A percentile compares a stretch with the other conserved stretches of the same genome.
These are phyloP conservation scores for Gnomoniopsis smithogilvyi DNA, from an alignment of 2,329 filamentous ascomycete species.

Conservation along the genomic window DNA sequence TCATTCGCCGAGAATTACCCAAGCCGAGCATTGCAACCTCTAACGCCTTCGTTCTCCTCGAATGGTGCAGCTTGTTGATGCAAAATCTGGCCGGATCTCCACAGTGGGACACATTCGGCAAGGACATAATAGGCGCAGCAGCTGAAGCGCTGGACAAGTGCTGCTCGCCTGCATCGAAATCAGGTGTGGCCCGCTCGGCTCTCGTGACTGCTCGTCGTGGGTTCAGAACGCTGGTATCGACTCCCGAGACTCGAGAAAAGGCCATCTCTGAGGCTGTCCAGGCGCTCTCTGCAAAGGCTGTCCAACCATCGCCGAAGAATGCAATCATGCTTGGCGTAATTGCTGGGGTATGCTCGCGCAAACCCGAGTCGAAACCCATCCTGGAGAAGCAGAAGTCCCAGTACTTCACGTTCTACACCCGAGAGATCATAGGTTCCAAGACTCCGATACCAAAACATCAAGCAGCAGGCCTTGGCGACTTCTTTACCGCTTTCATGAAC, in stretches of 20 bases:
- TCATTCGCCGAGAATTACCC: conserved; percentile 67
- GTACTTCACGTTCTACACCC: conserved; percentile 78
- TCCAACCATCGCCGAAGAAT: conserved; percentile 64
- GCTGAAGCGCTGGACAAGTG: conserved; percentile 78
- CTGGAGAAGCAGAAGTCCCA: conserved; percentile 66
- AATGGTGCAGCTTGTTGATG: conserved; percentile 83
- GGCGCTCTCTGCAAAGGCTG: conserved; percentile 65
- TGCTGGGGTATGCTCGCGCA: conserved; percentile 78
- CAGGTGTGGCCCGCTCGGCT: conserved; percentile 68
- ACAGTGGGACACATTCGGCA: conserved; percentile 62
- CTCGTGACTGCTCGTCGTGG: conserved; percentile 76
- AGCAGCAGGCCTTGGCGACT: conserved; percentile 71
- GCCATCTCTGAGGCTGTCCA: conserved; percentile 61
- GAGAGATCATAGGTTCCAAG: conserved; percentile 81
- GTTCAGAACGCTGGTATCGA: conserved; percentile 69
- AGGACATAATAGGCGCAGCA: conserved; percentile 64
- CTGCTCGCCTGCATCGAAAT: conserved; percentile 60
- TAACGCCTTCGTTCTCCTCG: conserved; percentile 83
- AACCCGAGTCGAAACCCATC: conserved; percentile 58
- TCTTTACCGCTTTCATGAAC: conserved; percentile 74
- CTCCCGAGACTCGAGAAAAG: conserved; percentile 54
- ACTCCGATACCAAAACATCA: conserved; percentile 68
- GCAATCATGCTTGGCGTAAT: conserved; percentile 79
- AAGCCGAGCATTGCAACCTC: conserved; percentile 75
- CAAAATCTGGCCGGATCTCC: conserved; percentile 62